Evolutionary conservation across 1,284 basidiomycete genomes (phyloP), one percentile per base, ranked within the genome.

Genomic region (Ganoderma boninense): DNA sequence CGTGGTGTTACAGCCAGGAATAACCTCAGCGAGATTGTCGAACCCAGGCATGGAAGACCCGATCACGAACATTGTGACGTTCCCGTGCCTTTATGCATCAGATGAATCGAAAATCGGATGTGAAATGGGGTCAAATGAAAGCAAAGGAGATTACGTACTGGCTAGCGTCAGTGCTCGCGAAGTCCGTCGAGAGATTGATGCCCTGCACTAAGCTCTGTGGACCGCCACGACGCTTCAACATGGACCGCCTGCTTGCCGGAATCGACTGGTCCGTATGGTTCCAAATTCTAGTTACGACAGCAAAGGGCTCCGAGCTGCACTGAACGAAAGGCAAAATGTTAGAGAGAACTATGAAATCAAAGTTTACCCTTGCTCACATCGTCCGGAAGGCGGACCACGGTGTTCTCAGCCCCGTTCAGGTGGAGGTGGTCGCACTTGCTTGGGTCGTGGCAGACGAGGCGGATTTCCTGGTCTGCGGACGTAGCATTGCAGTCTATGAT

Each of bases 231-330:
- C 80, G 79, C 42, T 72, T 71, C 10, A 86, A 65, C 23, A 78
- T 73, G 5, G 70, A 61, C 2, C 78, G 76, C 29, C 84, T 64
- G 43, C 66, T 44, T 0, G 70, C 44, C 0, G 86, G 85, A 13
- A 87, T 76, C 4, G 81, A 79, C 72, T 88, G 87, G 70, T 81
- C 73, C n/a, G 79, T 76, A 5, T 84, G 77, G 23, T 81, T 74
- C 79, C 80, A 84, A 5, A 83, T 78, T 4, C 76, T 77, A 0
- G 83, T 82, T 13, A 89, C 82, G 10, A 85, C 81, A 0, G 86
- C 87, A 72, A 89, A 89, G 0, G 86, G 83, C 68, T 78, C 82
- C 61, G 74, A 71, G 18, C 85, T 85, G 66, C 87, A 89, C 87
- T 88, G 65, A 26, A 49, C 26, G 63, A 14, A 57, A 59, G 20